Evolutionary conservation across 768 basidiomycete species (phyloP), one percentile per base, ranked within the genome.

Genomic region (Hygrophorus russula): DNA sequence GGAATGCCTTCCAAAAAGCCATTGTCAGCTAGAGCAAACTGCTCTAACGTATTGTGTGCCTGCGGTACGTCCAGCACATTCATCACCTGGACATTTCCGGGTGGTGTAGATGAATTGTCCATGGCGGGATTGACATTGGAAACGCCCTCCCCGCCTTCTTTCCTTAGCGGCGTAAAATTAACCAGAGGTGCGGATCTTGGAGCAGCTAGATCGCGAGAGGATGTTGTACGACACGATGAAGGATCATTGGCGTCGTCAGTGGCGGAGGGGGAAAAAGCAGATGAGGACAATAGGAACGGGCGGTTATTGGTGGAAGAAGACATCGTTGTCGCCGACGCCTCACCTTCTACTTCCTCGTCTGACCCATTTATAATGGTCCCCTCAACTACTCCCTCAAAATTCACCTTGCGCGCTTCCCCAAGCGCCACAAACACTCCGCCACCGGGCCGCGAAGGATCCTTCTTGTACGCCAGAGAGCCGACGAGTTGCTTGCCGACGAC

Each of bases 401-500:
- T 64, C 31, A 61, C 68, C 33, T 64, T 60, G 37, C 55, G 53
- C n/a, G 62, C 63, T 40, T 73, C 70, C 10, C 70, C 66, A 34
- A 65, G 66, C 2, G 82, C 88, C 37, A 93, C 58, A 51, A 85
- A 96, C 5, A 93, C 79, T 9, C 91, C 91, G 7, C 82, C 81
- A n/a, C 89, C 90, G 9, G 88, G 87, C 37, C 82, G 72, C 37
- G 79, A 78, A 5, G 76, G 72, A 58, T 94, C 91, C 49, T 82
- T 81, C 55, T 76, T 73, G 64, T 86, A 94, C 48, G 79, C 71
- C 42, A 92, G 62, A 35, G 70, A 68, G 17, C 56, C 61, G 3
- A 72, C 53, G 4, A 71, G 74, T n/a, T 67, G 70, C 49, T 69
- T 73, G 40, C 62, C 73, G 29, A 66, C 76, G 46, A 76, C 78